Percentiles rank a stretch among this genome's conserved stretches.
These are phyloP conservation scores for Antrodiella citrinella DNA, from an alignment of 768 basidiomycete genomes.

Conservation along the genomic window DNA sequence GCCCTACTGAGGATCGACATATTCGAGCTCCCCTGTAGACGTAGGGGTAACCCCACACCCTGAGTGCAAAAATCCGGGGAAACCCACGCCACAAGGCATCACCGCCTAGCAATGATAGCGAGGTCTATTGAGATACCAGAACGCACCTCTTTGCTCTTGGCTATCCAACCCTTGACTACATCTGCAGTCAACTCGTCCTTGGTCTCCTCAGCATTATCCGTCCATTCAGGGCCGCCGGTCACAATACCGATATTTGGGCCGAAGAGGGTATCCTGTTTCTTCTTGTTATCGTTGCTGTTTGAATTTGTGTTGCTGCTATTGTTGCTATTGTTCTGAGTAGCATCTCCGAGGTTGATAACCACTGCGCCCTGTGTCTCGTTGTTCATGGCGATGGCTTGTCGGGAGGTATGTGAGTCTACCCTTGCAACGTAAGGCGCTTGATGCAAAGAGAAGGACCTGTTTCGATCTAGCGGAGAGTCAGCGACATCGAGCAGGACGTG, in stretches of 20 bases:
- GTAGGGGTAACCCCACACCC: too few relatives aligned
- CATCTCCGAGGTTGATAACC: constrained; percentile 26
- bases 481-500: constrained; percentile 7
- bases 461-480: constrained; percentile 12
- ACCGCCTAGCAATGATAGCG: too few relatives aligned
- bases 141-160: constrained; percentile 79
- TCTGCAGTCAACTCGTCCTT: constrained; percentile 75
- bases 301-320: constrained; percentile 1
- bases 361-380: constrained; percentile 9
- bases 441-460: constrained; percentile 45
- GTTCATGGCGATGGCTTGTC: constrained; percentile 43
- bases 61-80: too few relatives aligned
- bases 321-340: constrained; percentile 11
- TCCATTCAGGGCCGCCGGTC: constrained; percentile 63
- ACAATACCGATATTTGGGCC: constrained; percentile 85
- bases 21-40: too few relatives aligned
- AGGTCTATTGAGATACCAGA: too few relatives aligned
- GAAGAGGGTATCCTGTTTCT: constrained; percentile 76
- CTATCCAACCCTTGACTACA: constrained; percentile 75
- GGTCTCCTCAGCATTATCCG: constrained; percentile 54
- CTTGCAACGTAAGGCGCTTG: constrained; percentile 45
- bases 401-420: constrained; percentile 39
- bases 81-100: too few relatives aligned
- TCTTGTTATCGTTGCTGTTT: constrained; percentile 32
- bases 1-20: too few relatives aligned